These are phyloP conservation scores for Heterobasidion parviporum DNA, from an alignment of 1,284 basidiomycete genomes.

Conservation along the genomic window DNA sequence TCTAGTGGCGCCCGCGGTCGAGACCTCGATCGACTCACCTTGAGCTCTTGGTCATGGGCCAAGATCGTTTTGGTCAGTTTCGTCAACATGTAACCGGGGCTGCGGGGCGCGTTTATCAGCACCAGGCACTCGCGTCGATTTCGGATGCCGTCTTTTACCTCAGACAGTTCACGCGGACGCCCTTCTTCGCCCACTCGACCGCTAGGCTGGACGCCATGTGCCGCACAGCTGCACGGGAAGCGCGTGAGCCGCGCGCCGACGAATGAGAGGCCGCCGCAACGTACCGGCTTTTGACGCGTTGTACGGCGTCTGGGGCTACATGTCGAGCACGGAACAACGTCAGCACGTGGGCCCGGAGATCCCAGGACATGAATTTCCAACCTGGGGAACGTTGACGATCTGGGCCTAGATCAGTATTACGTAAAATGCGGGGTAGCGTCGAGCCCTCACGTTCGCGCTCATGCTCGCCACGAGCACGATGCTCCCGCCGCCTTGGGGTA, in stretches of 20 bases:
- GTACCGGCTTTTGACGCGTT: slow-evolving; percentile 88
- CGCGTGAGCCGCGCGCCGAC: not conserved
- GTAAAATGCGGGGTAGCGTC: slow-evolving; percentile 3
- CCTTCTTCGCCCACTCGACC: slow-evolving; percentile 85
- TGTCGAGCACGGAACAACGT: not conserved
- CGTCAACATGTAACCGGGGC: slow-evolving; percentile 88
- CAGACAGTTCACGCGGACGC: slow-evolving; percentile 75
- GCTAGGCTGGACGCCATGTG: slow-evolving; percentile 84
- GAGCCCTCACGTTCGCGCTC: slow-evolving; percentile 69
- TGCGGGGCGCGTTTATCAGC: slow-evolving; percentile 23
- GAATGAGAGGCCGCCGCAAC: not conserved
- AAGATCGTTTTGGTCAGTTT: slow-evolving; percentile 79
- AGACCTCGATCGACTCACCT: slow-evolving; percentile 35
- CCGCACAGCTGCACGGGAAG: slow-evolving; percentile 53
- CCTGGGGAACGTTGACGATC: slow-evolving; percentile 84
- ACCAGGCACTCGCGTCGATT: not conserved
- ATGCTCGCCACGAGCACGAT: slow-evolving; percentile 89
- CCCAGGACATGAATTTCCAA: slow-evolving; percentile 16
- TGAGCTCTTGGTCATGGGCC: slow-evolving; percentile 61
- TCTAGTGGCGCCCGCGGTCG: slow-evolving; percentile 2
- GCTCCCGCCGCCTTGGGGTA: slow-evolving; percentile 67
- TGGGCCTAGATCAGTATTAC: slow-evolving; percentile 18
- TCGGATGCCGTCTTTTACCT: slow-evolving; percentile 36
- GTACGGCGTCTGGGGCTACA: slow-evolving; percentile 86
- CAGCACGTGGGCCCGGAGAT: slow-evolving; percentile 12